Percentiles rank a stretch among this genome's conserved stretches.
Conservation (phyloP, 1,139 yeast genomes). For the Diutina mesorugosa region DNA sequence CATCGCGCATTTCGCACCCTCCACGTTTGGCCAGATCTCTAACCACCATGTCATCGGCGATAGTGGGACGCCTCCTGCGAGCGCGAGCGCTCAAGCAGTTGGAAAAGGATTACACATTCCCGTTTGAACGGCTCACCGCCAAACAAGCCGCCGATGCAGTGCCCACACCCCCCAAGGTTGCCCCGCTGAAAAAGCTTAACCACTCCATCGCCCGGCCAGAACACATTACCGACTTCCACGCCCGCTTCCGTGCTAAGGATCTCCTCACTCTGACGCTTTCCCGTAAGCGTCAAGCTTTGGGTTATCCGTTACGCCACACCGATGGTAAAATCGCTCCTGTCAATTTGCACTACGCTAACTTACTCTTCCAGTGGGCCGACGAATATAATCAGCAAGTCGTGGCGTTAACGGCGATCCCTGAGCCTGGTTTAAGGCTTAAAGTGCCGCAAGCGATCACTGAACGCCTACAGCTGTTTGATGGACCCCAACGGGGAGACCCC, state of each 20-base stretch:
- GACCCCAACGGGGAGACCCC: neutral
- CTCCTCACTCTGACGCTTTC: neutral
- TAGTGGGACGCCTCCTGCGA: neutral
- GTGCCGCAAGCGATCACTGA: neutral
- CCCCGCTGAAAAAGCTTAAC: neutral
- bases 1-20: neutral
- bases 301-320: neutral
- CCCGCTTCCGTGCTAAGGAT: neutral
- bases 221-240: neutral
- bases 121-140: neutral
- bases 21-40: neutral
- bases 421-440: neutral
- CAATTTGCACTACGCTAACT: neutral
- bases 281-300: neutral
- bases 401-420: neutral
- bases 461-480: neutral
- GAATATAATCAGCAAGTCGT: neutral
- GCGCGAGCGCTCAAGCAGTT: neutral
- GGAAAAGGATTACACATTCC: neutral
- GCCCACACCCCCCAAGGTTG: neutral
- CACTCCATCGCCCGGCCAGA: neutral
- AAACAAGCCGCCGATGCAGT: neutral
- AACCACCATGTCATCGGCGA: neutral
- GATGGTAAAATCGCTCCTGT: neutral
- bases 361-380: neutral